Base-by-base conservation (phyloP, 306 rosid genomes). In the Hippophae gyantsensis region DNA sequence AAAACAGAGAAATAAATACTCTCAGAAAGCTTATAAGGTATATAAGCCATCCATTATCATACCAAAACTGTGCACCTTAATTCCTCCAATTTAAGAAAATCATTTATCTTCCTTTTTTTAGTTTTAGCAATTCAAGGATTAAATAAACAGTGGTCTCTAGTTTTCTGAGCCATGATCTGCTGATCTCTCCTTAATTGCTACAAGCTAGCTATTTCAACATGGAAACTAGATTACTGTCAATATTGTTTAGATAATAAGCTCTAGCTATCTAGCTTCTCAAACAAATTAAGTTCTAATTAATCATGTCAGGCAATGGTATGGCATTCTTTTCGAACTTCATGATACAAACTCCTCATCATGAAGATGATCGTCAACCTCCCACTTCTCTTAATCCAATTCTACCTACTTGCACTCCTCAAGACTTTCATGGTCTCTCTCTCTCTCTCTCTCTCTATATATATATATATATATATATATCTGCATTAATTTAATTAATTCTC, bases 251-350 rank as follows among this genome's bases (percentile, higher is more conserved):
- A 12, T 13, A 49, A 61, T 65, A 62, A 10, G 55, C 43, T 10
- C 5, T 9, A 5, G 32, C 2, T 18, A 56, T 7, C n/a, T 43
- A 68, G 67, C 41, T 63, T 61, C 27, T 58, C 6, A 14, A 68
- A 56, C 38, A 32, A 32, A 18, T 18, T 0, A 18, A 32, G 38
- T 32, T 32, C 38, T 32, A 32, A 18, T 52, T 41, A 12, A 62
- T 38, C 57, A 79, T 76, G 69, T 72, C 73, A 26, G 67, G 79
- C 61, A 81, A 80, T 83, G 86, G 88, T 72, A 93, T 93, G 97
- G 86, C 90, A 61, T 93, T 93, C 82, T 93, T 93, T 73, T 79
- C 86, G 75, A 88, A 93, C 75, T 93, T 93, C 84, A 86, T 89
- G 94, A 78, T 85, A 12, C 99, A 86, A 75, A 74, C 89, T 14